phyloP scores from a whole-genome alignment of 192 early-diverging fungal species.

The Dissophora globulifera region DNA sequence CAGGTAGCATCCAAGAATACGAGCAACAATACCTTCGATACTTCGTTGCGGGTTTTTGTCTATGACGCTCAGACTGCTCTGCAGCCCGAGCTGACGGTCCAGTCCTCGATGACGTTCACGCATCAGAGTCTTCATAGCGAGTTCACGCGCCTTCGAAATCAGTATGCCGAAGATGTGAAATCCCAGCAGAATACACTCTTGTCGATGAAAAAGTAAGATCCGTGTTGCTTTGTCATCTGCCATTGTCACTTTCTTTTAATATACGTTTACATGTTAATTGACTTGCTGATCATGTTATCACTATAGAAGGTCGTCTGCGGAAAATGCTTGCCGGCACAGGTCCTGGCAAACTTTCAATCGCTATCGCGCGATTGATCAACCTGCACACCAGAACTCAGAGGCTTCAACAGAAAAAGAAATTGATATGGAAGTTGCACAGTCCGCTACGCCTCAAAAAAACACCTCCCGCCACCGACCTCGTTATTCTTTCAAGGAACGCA shows the following conservation, averaged over 20 bases:
- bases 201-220: not conserved
- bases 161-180: not conserved
- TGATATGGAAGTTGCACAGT: not conserved
- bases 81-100: too few species aligned
- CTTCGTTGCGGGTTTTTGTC: too few species aligned
- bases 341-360: conserved; percentile 2
- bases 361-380: not conserved
- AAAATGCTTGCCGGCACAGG: not conserved
- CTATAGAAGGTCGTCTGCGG: not conserved
- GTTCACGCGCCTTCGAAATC: too few species aligned
- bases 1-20: too few species aligned
- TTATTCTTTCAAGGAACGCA: not conserved
- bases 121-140: too few species aligned
- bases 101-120: too few species aligned
- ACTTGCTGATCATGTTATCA: not conserved
- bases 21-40: too few species aligned
- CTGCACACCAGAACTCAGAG: not conserved
- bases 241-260: too few species aligned
- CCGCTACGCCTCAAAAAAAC: conserved; percentile 13
- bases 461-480: not conserved
- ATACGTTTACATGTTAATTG: not conserved
- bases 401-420: not conserved
- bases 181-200: not conserved
- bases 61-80: too few species aligned
- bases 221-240: not conserved